phyloP scores from a whole-genome alignment of 768 basidiomycete species.

The Multifurca ochricompacta region DNA sequence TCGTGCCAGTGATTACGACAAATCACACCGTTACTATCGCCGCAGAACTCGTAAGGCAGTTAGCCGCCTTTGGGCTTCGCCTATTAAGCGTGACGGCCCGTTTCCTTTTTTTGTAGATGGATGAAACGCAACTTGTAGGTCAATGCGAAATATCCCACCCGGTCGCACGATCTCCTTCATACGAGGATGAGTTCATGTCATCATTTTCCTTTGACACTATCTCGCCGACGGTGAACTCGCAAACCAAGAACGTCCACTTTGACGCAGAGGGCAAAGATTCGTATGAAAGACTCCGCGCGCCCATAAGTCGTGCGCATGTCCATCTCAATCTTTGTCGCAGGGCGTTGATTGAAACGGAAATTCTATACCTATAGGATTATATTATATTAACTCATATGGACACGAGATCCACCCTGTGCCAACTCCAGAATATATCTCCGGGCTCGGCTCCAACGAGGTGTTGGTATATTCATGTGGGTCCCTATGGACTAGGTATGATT shows the following conservation, averaged over 20 bases:
- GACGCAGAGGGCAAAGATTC: constrained; percentile 43
- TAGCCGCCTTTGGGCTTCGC: constrained; percentile 17
- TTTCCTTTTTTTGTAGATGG: constrained; percentile 40
- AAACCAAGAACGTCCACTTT: constrained; percentile 59
- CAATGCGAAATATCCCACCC: constrained; percentile 95
- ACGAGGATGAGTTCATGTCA: constrained; percentile 25
- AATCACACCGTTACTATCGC: constrained; percentile 96
- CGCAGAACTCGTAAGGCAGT: constrained; percentile 57
- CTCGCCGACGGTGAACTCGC: constrained; percentile 40
- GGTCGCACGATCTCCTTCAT: constrained; percentile 28
- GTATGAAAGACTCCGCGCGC: constrained; percentile 50
- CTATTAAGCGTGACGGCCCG: not conserved
- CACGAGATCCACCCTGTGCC: constrained; percentile 88
- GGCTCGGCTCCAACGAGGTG: constrained; percentile 51
- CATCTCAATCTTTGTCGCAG: not conserved
- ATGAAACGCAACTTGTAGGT: constrained; percentile 73
- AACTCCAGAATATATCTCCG: constrained; percentile 69
- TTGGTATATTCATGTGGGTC: constrained; percentile 92
- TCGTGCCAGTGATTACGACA: constrained; percentile 86
- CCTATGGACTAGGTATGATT: constrained; percentile 78
- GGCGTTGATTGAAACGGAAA: not conserved
- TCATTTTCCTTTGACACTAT: constrained; percentile 6
- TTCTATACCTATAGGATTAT: constrained; percentile 46
- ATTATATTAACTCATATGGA: constrained; percentile 87
- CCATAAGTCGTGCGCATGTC: constrained; percentile 46